Conservation (phyloP, 169 alveolate genomes). For the Amoebophrya sp. region DNA sequence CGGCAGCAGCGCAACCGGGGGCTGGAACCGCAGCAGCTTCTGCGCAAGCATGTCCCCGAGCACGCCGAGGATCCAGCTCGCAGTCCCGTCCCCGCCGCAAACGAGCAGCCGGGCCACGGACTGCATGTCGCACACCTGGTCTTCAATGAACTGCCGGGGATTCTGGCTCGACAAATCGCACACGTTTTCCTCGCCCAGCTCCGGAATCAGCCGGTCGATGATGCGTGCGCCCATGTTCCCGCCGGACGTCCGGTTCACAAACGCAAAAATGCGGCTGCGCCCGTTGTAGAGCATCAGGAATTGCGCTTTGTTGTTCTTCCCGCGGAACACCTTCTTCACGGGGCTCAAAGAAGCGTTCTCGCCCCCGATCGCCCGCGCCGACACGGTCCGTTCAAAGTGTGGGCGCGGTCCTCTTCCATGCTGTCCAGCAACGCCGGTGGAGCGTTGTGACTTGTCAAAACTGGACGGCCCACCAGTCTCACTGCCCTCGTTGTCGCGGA, state of each 20-base stretch:
- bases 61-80: not conserved
- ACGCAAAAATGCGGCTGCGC: not conserved
- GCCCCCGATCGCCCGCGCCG: no score
- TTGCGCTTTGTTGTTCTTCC: no score
- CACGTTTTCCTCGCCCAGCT: not conserved
- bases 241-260: not conserved
- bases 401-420: no score
- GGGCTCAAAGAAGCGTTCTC: no score
- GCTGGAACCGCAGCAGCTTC: no score
- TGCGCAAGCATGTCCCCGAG: not conserved
- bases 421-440: no score
- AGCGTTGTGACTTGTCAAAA: no score
- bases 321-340: no score
- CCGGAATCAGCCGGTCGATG: not conserved
- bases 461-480: no score
- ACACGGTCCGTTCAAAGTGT: no score
- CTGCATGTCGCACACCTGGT: not conserved
- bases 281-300: no score
- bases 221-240: not conserved
- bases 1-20: not conserved
- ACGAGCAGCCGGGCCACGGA: not conserved
- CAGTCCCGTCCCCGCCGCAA: conserved; percentile 7
- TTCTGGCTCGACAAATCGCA: not conserved
- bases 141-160: not conserved
- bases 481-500: no score